These are phyloP conservation scores for Phialophora expanda DNA, from an alignment of 2,329 filamentous ascomycete species.

Conservation along the genomic window DNA sequence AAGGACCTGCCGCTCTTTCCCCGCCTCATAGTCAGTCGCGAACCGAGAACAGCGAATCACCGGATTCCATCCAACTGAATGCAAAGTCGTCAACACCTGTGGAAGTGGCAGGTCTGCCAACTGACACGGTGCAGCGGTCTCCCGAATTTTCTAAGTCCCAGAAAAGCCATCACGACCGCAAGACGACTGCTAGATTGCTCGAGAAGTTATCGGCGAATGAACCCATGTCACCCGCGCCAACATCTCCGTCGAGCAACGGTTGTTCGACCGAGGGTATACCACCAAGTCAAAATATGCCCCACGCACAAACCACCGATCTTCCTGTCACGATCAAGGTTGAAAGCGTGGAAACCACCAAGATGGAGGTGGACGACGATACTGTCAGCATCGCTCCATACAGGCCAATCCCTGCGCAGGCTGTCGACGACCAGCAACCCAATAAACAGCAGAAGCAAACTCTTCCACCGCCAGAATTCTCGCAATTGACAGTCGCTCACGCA, in stretches of 20 bases:
- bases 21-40: constrained; percentile 32
- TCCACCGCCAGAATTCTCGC: neutral
- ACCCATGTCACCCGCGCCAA: constrained; percentile 34
- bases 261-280: constrained; percentile 17
- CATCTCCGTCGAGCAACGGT: constrained; percentile 36
- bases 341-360: constrained; percentile 32
- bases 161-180: constrained; percentile 22
- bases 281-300: neutral
- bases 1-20: constrained; percentile 29
- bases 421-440: neutral
- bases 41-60: constrained; percentile 9
- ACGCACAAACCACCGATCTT: neutral
- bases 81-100: neutral
- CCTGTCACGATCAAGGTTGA: constrained; percentile 39
- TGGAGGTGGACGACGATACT: constrained; percentile 37
- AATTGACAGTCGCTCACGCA: constrained; percentile 22
- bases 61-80: neutral
- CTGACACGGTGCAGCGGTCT: neutral
- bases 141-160: constrained; percentile 5
- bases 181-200: constrained; percentile 27
- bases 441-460: neutral
- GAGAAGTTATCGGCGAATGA: constrained; percentile 22
- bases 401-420: neutral
- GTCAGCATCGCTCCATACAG: constrained; percentile 14
- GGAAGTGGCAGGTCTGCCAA: neutral